These are phyloP conservation scores for Colletotrichum magnum DNA, from an alignment of 2,329 filamentous ascomycete genomes.

Conservation along the genomic window DNA sequence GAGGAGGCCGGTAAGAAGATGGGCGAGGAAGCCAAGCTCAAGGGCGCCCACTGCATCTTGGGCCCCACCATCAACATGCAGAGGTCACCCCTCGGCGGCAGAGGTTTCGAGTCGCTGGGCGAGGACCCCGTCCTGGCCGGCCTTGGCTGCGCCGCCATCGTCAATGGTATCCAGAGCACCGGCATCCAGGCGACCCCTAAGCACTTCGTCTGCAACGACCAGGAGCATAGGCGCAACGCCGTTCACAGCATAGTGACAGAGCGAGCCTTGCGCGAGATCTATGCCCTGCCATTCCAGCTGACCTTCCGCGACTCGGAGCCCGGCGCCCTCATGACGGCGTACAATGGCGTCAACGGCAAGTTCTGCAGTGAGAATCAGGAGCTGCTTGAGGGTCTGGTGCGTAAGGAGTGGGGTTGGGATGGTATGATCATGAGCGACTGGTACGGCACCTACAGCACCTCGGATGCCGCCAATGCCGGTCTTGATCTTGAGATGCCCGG, in stretches of 20 bases:
- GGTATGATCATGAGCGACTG: constrained; percentile 73
- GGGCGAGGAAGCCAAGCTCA: constrained; percentile 67
- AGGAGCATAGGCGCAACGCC: constrained; percentile 70
- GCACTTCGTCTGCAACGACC: constrained; percentile 74
- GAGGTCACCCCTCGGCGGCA: constrained; percentile 70
- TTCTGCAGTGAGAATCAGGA: constrained; percentile 68
- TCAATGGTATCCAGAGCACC: constrained; percentile 69
- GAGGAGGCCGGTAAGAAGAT: constrained; percentile 65
- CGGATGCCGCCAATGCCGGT: constrained; percentile 64
- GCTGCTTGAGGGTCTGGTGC: constrained; percentile 65
- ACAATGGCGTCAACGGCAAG: constrained; percentile 71
- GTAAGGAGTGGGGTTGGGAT: constrained; percentile 71
- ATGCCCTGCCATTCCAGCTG: constrained; percentile 71
- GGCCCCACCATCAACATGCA: constrained; percentile 77
- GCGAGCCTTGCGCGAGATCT: constrained; percentile 71
- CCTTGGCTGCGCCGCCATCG: constrained; percentile 65
- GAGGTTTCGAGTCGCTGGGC: constrained; percentile 72
- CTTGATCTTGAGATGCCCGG: constrained; percentile 74
- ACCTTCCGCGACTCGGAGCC: constrained; percentile 66
- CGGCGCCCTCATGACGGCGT: constrained; percentile 70
- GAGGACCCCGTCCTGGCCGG: constrained; percentile 72
- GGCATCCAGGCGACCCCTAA: constrained; percentile 71
- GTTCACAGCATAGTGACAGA: constrained; percentile 69
- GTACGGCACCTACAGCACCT: constrained; percentile 70
- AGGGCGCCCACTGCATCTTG: constrained; percentile 71